Evolutionary conservation across 305 asterid genomes (phyloP), one percentile per base, ranked within the genome.

Genomic region (Solanum chacoense): DNA sequence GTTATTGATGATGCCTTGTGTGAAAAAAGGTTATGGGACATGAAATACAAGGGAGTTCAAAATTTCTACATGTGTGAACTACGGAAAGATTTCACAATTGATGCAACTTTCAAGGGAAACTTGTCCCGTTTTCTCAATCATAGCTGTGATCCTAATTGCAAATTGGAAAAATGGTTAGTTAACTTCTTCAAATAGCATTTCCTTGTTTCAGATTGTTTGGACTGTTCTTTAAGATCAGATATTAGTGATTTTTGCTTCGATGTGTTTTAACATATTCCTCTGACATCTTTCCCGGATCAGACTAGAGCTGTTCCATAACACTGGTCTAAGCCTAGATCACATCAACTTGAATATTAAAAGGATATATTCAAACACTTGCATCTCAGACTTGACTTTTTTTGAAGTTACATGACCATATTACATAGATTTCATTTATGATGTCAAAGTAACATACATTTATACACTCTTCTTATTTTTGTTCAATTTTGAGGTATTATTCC

Each of bases 11-110:
- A 97, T 90, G 96, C 95, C 85, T 87, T 92, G 92, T 96, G 99
- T 45, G 99, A 96, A 90, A 90, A 91, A 92, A 96, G 99, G 93
- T 94, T 97, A 73, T 97, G 98, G 98, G 95, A 94, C 90, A 93
- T 97, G 98, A 97, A 96, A 92, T 94, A 94, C 91, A 90, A 93
- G 89, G 96, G 92, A 63, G 95, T 94, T 40, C 89, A 91, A 90
- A 96, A 96, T 95, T 97, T 97, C 89, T 97, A 97, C 89, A 94
- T 97, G 99, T 97, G 98, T 79, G 99, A 97, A 92, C 93, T 97
- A 85, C 93, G 94, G 50, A 97, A 96, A 90, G 96, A 97, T 91
- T 97, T 97, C 89, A 96, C 95, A 71, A 97, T 97, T 81, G 99
- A 97, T 93, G 99, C 99, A n/a, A 95, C 99, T 38, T 93, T 94